Evolutionary conservation across 345 rosid species (phyloP), one percentile per base, ranked within the genome.

Genomic region (Salix suchowensis): DNA sequence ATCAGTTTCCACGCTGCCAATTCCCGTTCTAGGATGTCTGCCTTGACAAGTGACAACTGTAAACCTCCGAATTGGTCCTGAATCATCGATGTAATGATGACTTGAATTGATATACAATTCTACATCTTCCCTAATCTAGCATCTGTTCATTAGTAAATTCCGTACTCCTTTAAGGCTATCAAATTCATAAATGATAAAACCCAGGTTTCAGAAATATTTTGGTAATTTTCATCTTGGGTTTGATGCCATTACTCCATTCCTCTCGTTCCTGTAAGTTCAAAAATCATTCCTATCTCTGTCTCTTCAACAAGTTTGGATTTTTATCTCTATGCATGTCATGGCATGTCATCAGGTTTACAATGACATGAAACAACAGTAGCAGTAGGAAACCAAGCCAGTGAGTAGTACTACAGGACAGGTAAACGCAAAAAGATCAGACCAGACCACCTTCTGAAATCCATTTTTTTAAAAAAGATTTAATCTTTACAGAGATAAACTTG

Each of bases 191-290:
- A n/a, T 23, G 4, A 8, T 24, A 58, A 58, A 24, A n/a, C 15
- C 28, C 64, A 14, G 52, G 52, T 14, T 13, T 4, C 3, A 24
- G 6, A 42, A 42, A 42, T 42, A 10, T 42, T 36, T 36, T 71
- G 60, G 48, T 85, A 40, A 6, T 79, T 39, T 44, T 76, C 8
- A 73, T 81, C 70, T 6, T 77, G 76, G 34, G 78, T 72, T 73
- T 76, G n/a, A 3, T 65, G 16, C 76, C 84, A 26, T 24, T 71
- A 18, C 39, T 74, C 64, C 85, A 67, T 39, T 77, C 78, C 62
- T 81, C 81, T 77, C 75, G 76, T 58, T n/a, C 76, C 46, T 30
- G 84, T 82, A 68, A 66, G 79, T 65, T 2, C 9, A 21, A 68
- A 39, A 12, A 21, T 1, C 24, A 12, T 23, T 16, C 5, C 39